A percentile compares a stretch with the other conserved stretches of the same genome.
phyloP scores from a whole-genome alignment of 805 yeast genomes.

The Ascoidea asiatica region DNA sequence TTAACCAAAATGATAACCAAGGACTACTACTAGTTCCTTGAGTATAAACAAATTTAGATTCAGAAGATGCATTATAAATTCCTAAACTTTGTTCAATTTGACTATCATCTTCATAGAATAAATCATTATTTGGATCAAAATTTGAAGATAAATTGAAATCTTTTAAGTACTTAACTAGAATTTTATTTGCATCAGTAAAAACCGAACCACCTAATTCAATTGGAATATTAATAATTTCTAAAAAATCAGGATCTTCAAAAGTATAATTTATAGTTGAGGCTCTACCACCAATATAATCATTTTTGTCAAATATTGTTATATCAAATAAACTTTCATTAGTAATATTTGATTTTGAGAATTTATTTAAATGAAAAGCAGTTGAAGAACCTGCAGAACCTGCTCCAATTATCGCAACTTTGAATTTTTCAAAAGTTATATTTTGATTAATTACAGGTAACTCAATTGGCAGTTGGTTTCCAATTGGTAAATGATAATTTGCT shows the following conservation, averaged over 20 bases:
- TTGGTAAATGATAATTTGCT: too few species aligned
- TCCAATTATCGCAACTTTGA: slow-evolving; percentile 28
- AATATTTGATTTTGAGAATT: slow-evolving; percentile 14
- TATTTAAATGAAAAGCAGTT: slow-evolving; percentile 30
- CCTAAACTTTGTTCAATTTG: not conserved
- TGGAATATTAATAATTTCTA: slow-evolving; percentile 5
- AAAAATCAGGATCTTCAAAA: slow-evolving; percentile 13
- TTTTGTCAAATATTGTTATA: slow-evolving; percentile 28
- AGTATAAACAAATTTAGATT: slow-evolving; percentile 14
- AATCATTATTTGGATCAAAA: slow-evolving; percentile 8
- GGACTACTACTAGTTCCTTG: not conserved
- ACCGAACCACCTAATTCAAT: slow-evolving; percentile 34
- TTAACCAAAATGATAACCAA: slow-evolving; percentile 14
- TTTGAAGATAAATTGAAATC: slow-evolving; percentile 19
- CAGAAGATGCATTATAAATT: slow-evolving; percentile 13
- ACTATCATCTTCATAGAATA: slow-evolving; percentile 9
- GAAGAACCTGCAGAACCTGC: slow-evolving; percentile 40
- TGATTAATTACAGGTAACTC: too few species aligned
- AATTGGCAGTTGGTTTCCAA: too few species aligned
- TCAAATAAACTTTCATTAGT: slow-evolving; percentile 15
- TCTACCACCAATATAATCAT: slow-evolving; percentile 31
- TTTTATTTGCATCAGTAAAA: slow-evolving; percentile 26
- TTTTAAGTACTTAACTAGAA: slow-evolving; percentile 23
- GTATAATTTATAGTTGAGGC: slow-evolving; percentile 21
- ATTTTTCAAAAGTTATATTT: too few species aligned